A percentile compares a stretch with the other conserved stretches of the same genome.
These are phyloP conservation scores for Neurospora sublineolata DNA, from an alignment of 495 filamentous ascomycete genomes.

Conservation along the genomic window DNA sequence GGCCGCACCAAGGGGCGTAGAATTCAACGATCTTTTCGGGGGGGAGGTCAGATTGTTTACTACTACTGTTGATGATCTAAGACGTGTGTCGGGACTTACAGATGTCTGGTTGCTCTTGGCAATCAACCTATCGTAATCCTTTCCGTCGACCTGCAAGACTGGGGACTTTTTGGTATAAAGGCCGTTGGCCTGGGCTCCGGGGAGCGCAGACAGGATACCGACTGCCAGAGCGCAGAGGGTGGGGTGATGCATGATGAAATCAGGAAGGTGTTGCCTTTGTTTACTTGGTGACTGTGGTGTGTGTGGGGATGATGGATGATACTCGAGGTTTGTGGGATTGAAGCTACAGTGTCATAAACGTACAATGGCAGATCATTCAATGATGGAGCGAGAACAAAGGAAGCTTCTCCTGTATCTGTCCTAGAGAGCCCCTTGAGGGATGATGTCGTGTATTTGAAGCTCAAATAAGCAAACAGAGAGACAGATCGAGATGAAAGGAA, in stretches of 20 bases:
- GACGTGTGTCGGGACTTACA: conserved; percentile 40
- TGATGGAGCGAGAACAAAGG: neutral
- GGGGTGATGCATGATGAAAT: conserved; percentile 32
- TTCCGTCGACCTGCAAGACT: conserved; percentile 76
- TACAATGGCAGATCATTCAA: neutral
- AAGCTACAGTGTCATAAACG: neutral
- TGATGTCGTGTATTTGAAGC: neutral
- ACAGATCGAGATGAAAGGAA: conserved; percentile 6
- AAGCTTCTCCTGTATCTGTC: conserved; percentile 9
- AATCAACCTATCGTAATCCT: conserved; percentile 75
- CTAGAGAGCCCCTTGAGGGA: neutral
- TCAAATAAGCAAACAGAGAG: neutral
- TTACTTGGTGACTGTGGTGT: neutral
- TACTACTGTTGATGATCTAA: neutral
- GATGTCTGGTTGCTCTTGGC: conserved; percentile 83
- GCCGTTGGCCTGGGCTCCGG: conserved; percentile 48
- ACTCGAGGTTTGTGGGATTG: neutral
- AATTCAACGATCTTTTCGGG: conserved; percentile 53
- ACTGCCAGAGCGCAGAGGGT: conserved; percentile 33
- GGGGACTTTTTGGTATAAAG: conserved; percentile 81
- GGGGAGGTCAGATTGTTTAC: conserved; percentile 7
- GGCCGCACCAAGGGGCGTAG: conserved; percentile 93
- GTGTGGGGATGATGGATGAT: neutral
- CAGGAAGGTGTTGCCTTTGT: neutral
- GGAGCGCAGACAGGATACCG: conserved; percentile 40